Conservation (phyloP, 2,329 filamentous ascomycete species). For the Colletotrichum tabaci region DNA sequence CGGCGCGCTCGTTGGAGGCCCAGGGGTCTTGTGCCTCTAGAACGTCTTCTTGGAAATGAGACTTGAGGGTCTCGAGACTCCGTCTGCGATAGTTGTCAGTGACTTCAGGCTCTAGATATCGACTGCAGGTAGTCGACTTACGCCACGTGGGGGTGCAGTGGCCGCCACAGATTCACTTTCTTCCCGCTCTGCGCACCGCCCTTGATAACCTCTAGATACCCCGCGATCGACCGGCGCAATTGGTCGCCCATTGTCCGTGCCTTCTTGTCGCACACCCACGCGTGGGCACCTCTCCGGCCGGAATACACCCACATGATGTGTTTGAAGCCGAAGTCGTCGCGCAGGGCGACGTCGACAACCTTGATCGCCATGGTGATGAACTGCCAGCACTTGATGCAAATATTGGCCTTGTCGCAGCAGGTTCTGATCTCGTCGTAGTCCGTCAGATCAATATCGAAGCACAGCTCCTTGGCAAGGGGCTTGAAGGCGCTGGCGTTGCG, state of each 20-base stretch:
- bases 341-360: slow-evolving; percentile 86
- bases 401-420: slow-evolving; percentile 93
- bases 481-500: slow-evolving; percentile 86
- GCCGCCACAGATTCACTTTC: slow-evolving; percentile 86
- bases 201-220: slow-evolving; percentile 91
- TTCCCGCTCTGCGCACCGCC: slow-evolving; percentile 90
- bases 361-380: slow-evolving; percentile 99
- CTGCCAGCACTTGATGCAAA: slow-evolving; percentile 94
- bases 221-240: slow-evolving; percentile 86
- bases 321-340: slow-evolving; percentile 96
- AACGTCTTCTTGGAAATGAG: slow-evolving; percentile 87
- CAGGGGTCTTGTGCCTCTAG: slow-evolving; percentile 91
- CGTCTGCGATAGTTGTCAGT: slow-evolving; percentile 65
- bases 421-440: slow-evolving; percentile 98
- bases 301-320: slow-evolving; percentile 99
- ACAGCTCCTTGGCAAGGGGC: slow-evolving; percentile 91
- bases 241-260: slow-evolving; percentile 89
- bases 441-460: slow-evolving; percentile 99
- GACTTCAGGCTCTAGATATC: background rate
- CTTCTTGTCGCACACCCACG: slow-evolving; percentile 95
- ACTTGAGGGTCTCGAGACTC: slow-evolving; percentile 86
- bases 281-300: slow-evolving; percentile 94
- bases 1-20: slow-evolving; percentile 76
- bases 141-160: slow-evolving; percentile 90
- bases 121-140: slow-evolving; percentile 55